Base-by-base conservation (phyloP, 1,284 basidiomycete species). In the Tranzscheliella williamsii region DNA sequence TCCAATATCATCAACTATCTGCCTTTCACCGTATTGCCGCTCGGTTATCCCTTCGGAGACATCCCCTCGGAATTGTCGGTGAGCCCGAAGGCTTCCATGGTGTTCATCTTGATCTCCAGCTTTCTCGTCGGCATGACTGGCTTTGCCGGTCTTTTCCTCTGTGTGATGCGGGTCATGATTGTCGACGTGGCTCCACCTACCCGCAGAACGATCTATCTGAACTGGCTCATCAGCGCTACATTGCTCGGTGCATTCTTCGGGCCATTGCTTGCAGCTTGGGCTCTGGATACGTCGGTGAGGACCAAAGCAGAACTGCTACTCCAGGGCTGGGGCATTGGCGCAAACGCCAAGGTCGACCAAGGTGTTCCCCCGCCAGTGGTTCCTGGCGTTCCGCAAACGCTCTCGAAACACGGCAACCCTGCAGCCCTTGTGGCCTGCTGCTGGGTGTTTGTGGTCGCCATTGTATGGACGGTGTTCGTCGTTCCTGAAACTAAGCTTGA, bases 1-100 rank as follows among this genome's bases (percentile, higher is more conserved):
- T 53, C 49, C 37, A 56, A 53, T 35, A 42, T 63, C 37, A 50
- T 63, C 49, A 57, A 57, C 40, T 57, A 57, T 20, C 31, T 54
- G 11, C 60, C 60, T 4, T 63, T 57, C 23, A 39, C 44, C 17
- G 42, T 63, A 3, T 43, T 63, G 0, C 60, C 60, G n/a, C 40
- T 63, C 4, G 54, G 49, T 11, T 63, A 57, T 15, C 60, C 60
- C 2, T 53, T 53, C n/a, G 60, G 60, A 5, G 42, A 52, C 23
- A 42, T 53, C 1, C 60, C 60, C 4, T 46, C 39, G 4, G 22
- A 52, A 38, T 37, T 63, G 12, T n/a, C 38, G 15, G 43, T 63
- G 46, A 49, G 38, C 26, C 60, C 60, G 7, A 27, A 45, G 1
- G 40, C 43, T n/a, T 53, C 54, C 16, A 37, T 63, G 48, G 27